phyloP scores from a whole-genome alignment of 805 yeast species.

The Hanseniaspora valbyensis region DNA sequence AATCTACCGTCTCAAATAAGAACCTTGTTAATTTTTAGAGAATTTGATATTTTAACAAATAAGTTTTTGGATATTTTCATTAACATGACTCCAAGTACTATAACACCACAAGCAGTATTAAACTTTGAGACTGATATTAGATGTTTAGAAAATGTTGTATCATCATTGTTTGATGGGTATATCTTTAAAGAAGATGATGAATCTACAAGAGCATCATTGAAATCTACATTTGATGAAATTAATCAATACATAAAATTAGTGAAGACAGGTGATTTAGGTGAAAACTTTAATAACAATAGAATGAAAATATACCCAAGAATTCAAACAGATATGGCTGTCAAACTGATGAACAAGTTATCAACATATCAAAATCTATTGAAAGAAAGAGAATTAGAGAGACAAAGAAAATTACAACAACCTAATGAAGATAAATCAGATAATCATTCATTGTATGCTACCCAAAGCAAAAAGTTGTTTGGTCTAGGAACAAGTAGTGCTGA shows the following conservation, averaged over 20 bases:
- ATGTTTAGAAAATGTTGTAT: slow-evolving; percentile 52
- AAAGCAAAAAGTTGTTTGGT: slow-evolving; percentile 12
- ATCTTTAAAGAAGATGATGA: slow-evolving; percentile 7
- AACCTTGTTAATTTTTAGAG: slow-evolving; percentile 70
- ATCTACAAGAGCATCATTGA: slow-evolving; percentile 28
- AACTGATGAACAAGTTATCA: slow-evolving; percentile 46
- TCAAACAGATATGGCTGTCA: slow-evolving; percentile 58
- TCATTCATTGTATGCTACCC: not conserved
- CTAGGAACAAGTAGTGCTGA: not conserved
- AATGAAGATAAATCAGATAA: slow-evolving; percentile 19
- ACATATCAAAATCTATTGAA: slow-evolving; percentile 18
- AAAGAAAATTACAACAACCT: slow-evolving; percentile 22
- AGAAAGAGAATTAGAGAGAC: slow-evolving; percentile 16
- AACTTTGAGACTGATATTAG: slow-evolving; percentile 72
- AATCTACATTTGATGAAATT: slow-evolving; percentile 65
- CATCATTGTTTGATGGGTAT: slow-evolving; percentile 27
- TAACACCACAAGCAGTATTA: slow-evolving; percentile 48
- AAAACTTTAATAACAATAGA: slow-evolving; percentile 45
- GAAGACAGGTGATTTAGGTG: slow-evolving; percentile 51
- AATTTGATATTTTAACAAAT: slow-evolving; percentile 73
- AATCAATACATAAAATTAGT: slow-evolving; percentile 70
- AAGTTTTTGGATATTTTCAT: slow-evolving; percentile 53
- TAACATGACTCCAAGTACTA: slow-evolving; percentile 38
- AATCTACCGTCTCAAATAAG: slow-evolving; percentile 69
- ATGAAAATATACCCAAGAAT: slow-evolving; percentile 64